phyloP scores from a whole-genome alignment of 441 rosid species.

The Adansonia madagascariensis region DNA sequence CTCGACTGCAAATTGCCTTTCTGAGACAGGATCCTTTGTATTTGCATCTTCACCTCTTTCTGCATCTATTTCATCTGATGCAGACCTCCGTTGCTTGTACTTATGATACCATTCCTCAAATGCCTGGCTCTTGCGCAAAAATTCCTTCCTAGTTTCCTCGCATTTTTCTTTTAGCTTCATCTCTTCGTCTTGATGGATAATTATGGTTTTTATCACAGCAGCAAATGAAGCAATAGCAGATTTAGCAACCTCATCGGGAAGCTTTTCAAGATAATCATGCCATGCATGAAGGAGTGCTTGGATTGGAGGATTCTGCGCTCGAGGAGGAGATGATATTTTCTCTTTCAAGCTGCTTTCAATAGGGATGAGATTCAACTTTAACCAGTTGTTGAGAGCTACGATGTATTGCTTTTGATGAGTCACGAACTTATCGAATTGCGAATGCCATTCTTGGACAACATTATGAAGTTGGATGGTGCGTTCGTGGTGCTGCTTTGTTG shows the following conservation, averaged over 20 bases:
- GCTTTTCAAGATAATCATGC: no score
- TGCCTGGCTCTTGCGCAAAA: slow-evolving; percentile 51
- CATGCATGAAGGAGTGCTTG: background rate
- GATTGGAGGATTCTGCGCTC: background rate
- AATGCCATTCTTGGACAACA: slow-evolving; percentile 56
- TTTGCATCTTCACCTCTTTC: slow-evolving; percentile 53
- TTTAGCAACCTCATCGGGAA: no score
- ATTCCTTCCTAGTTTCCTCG: slow-evolving; percentile 60
- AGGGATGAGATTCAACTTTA: slow-evolving; percentile 74
- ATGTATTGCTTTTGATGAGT: slow-evolving; percentile 61
- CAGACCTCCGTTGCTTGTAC: slow-evolving; percentile 43
- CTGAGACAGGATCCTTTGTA: slow-evolving; percentile 63
- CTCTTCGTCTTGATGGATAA: no score
- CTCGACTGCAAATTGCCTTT: slow-evolving; percentile 72
- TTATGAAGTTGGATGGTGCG: slow-evolving; percentile 55
- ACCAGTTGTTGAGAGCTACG: slow-evolving; percentile 56
- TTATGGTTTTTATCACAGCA: no score
- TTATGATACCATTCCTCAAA: slow-evolving; percentile 67
- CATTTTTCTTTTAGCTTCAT: background rate
- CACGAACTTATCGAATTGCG: slow-evolving; percentile 55
- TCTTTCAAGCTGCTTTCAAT: slow-evolving; percentile 86
- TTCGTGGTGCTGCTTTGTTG: slow-evolving; percentile 58
- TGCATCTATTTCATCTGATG: slow-evolving; percentile 38
- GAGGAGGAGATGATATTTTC: slow-evolving; percentile 79
- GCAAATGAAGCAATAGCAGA: no score